These are phyloP conservation scores for Sporothrix schenckii DNA, from an alignment of 2,329 filamentous ascomycete genomes.

Conservation along the genomic window DNA sequence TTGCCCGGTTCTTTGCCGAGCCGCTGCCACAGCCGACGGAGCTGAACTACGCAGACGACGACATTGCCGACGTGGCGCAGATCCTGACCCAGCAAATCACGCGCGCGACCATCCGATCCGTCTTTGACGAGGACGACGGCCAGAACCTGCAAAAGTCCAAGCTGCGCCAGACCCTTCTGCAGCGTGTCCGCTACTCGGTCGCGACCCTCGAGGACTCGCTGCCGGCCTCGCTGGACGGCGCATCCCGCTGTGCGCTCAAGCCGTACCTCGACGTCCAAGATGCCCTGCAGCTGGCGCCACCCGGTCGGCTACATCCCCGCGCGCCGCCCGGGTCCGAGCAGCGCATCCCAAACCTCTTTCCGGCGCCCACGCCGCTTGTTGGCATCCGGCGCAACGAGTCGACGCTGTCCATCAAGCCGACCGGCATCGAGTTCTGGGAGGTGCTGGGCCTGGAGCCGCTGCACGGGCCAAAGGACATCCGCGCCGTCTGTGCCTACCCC, in stretches of 20 bases:
- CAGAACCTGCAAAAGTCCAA: constrained; percentile 36
- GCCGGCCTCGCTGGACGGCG: constrained; percentile 51
- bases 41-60: constrained; percentile 56
- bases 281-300: constrained; percentile 56
- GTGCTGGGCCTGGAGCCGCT: constrained; percentile 73
- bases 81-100: constrained; percentile 72
- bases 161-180: constrained; percentile 49
- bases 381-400: constrained; percentile 71
- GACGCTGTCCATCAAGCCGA: constrained; percentile 71
- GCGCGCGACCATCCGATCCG: constrained; percentile 32
- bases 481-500: constrained; percentile 71
- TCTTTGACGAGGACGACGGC: constrained; percentile 47
- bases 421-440: constrained; percentile 80
- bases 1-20: constrained; percentile 61
- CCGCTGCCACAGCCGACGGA: constrained; percentile 57
- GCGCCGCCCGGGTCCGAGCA: constrained; percentile 52
- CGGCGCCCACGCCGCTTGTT: constrained; percentile 69
- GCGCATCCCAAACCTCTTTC: constrained; percentile 58
- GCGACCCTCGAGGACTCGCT: constrained; percentile 52
- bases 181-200: constrained; percentile 52
- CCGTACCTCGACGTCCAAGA: constrained; percentile 61
- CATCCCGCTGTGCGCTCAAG: constrained; percentile 50
- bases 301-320: constrained; percentile 56
- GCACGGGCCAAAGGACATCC: constrained; percentile 70
- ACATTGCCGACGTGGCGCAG: constrained; percentile 68